These are phyloP conservation scores for Phialocephala subalpina DNA, from an alignment of 2,329 filamentous ascomycete species.

Conservation along the genomic window DNA sequence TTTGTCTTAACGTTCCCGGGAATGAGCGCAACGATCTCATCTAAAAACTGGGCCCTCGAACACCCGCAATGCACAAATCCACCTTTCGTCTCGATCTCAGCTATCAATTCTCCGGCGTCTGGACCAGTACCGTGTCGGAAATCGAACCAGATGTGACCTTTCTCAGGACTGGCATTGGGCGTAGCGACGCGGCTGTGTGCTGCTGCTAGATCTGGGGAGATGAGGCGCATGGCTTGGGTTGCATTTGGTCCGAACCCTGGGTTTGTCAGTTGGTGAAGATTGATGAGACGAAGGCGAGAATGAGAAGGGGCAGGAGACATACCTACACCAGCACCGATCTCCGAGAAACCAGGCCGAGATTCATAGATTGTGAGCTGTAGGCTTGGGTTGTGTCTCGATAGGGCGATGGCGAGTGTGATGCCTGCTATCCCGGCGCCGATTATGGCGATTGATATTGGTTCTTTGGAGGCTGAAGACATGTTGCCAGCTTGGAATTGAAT, in stretches of 20 bases:
- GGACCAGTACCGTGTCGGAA: constrained; percentile 44
- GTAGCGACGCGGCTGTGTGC: constrained; percentile 50
- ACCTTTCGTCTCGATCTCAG: constrained; percentile 38
- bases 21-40: constrained; percentile 49
- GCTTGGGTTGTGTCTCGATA: constrained; percentile 51
- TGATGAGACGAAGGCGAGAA: no score
- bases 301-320: neutral
- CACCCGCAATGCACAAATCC: constrained; percentile 39
- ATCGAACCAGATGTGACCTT: constrained; percentile 50
- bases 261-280: neutral
- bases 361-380: constrained; percentile 60
- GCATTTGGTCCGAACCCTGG: constrained; percentile 61
- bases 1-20: constrained; percentile 41
- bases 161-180: constrained; percentile 40
- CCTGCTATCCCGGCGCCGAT: constrained; percentile 67
- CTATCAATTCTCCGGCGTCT: constrained; percentile 35
- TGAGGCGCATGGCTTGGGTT: constrained; percentile 59
- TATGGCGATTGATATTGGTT: constrained; percentile 54
- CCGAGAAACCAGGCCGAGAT: constrained; percentile 59
- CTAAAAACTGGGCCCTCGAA: constrained; percentile 51
- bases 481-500: neutral
- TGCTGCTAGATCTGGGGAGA: constrained; percentile 53
- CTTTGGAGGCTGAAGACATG: neutral
- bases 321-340: constrained; percentile 64
- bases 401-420: constrained; percentile 59